phyloP scores from a whole-genome alignment of 2,329 filamentous ascomycete genomes.

The Aphanocladium album region DNA sequence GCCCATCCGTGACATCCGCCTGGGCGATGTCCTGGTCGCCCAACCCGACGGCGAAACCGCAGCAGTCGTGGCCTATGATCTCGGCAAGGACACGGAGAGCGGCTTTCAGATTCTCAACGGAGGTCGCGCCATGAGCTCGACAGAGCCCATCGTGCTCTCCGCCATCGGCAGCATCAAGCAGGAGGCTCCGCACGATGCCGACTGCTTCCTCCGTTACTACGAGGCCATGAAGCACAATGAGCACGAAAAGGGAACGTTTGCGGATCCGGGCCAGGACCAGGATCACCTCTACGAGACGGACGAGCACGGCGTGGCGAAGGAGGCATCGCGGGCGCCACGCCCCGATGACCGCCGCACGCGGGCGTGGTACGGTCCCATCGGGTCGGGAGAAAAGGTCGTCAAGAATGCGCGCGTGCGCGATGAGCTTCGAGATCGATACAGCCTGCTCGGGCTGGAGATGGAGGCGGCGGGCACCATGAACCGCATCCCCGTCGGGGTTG shows the following conservation, averaged over 20 bases:
- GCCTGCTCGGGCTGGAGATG: slow-evolving; percentile 28
- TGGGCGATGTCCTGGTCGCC: slow-evolving; percentile 33
- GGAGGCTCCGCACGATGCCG: slow-evolving; percentile 15
- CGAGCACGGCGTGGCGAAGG: background rate
- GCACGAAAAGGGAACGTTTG: slow-evolving; percentile 19
- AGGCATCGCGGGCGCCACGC: slow-evolving; percentile 6
- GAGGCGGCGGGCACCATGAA: slow-evolving; percentile 28
- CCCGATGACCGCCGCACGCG: slow-evolving; percentile 18
- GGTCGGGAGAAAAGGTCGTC: slow-evolving; percentile 26
- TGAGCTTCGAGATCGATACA: slow-evolving; percentile 20
- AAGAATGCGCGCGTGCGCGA: slow-evolving; percentile 21
- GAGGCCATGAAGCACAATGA: slow-evolving; percentile 18
- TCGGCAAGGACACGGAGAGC: slow-evolving; percentile 24
- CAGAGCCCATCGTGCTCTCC: slow-evolving; percentile 24
- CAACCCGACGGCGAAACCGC: slow-evolving; percentile 21
- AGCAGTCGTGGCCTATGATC: slow-evolving; percentile 26
- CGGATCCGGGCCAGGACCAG: slow-evolving; percentile 12
- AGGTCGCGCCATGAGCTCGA: slow-evolving; percentile 20
- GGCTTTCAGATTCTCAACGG: slow-evolving; percentile 23
- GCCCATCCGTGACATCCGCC: slow-evolving; percentile 29
- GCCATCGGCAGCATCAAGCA: slow-evolving; percentile 23
- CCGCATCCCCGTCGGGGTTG: slow-evolving; percentile 23
- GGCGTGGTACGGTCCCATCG: slow-evolving; percentile 28
- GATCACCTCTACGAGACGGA: slow-evolving; percentile 18
- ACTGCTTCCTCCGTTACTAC: slow-evolving; percentile 19